A percentile compares a stretch with the other conserved stretches of the same genome.
phyloP scores from a whole-genome alignment of 1,139 yeast species.

The Kodamaea plutei region DNA sequence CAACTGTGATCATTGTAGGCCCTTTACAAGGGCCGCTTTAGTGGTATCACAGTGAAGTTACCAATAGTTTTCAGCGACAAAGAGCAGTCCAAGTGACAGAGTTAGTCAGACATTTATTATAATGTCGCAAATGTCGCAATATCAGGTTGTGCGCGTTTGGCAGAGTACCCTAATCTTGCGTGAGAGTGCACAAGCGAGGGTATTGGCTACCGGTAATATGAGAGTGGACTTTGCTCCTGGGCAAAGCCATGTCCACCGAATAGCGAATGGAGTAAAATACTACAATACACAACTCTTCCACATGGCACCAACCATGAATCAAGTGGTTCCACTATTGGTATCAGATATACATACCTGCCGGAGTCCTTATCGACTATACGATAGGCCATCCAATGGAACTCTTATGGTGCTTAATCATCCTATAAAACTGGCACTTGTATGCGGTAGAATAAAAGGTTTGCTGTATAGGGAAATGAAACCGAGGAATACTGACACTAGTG shows the following conservation, averaged over 20 bases:
- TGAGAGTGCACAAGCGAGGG: too few relatives aligned
- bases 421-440: constrained; percentile 19
- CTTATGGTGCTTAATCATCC: constrained; percentile 35
- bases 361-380: constrained; percentile 16
- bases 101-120: too few relatives aligned
- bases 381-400: constrained; percentile 1
- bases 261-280: constrained; percentile 19
- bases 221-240: constrained; percentile 31
- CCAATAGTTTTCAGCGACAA: too few relatives aligned
- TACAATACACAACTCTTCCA: constrained; percentile 34
- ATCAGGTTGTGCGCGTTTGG: too few relatives aligned
- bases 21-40: too few relatives aligned
- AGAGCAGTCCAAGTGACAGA: too few relatives aligned
- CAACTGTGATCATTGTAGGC: too few relatives aligned
- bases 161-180: too few relatives aligned
- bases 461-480: constrained; percentile 2
- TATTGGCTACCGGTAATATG: too few relatives aligned
- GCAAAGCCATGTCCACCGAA: constrained; percentile 24
- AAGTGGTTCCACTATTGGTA: constrained; percentile 24
- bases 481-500: background rate
- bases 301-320: constrained; percentile 22
- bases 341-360: constrained; percentile 21
- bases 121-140: too few relatives aligned
- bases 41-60: too few relatives aligned
- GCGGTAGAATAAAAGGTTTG: constrained; percentile 25